A percentile compares a stretch with the other conserved stretches of the same genome.
Evolutionary conservation across 192 early-diverging fungal species (phyloP).

Genomic region (Backusella psychrophila): DNA sequence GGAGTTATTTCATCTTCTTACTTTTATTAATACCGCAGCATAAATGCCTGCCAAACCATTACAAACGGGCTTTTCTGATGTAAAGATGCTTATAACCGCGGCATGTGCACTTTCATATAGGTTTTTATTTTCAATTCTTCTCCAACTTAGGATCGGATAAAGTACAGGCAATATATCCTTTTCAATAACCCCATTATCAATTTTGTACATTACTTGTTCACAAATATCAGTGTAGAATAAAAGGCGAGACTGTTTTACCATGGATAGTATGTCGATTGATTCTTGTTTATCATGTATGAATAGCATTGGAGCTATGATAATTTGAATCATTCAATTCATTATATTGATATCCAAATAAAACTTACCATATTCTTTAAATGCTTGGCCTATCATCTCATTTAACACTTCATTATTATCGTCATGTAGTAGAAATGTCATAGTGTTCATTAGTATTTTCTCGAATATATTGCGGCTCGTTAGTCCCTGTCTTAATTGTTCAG

Average conservation of each 20-base stretch:
- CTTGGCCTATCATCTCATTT: conserved; percentile 7
- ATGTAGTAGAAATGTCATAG: conserved; percentile 35
- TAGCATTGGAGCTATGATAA: background rate
- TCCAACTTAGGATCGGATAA: conserved; percentile 33
- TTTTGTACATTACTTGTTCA: conserved; percentile 40
- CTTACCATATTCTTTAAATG: conserved; percentile 22
- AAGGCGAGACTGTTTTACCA: conserved; percentile 34
- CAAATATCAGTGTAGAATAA: conserved; percentile 44
- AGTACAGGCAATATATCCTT: conserved; percentile 42
- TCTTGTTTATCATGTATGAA: background rate
- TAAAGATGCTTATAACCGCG: conserved; percentile 43
- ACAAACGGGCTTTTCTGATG: conserved; percentile 40
- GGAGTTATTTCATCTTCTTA: conserved; percentile 6
- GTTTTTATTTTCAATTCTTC: conserved; percentile 30
- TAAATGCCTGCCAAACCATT: conserved; percentile 45
- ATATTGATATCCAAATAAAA: background rate
- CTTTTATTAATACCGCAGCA: conserved; percentile 40
- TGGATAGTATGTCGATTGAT: background rate
- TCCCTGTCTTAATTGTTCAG: conserved; percentile 38
- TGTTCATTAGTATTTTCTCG: conserved; percentile 39
- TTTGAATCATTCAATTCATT: background rate
- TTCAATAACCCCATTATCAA: conserved; percentile 45
- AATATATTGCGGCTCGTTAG: conserved; percentile 40
- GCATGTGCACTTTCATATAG: conserved; percentile 51
- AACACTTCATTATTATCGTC: conserved; percentile 1